These are phyloP conservation scores for Arctostaphylos glauca DNA, from an alignment of 148 eudicot genomes.

Conservation along the genomic window DNA sequence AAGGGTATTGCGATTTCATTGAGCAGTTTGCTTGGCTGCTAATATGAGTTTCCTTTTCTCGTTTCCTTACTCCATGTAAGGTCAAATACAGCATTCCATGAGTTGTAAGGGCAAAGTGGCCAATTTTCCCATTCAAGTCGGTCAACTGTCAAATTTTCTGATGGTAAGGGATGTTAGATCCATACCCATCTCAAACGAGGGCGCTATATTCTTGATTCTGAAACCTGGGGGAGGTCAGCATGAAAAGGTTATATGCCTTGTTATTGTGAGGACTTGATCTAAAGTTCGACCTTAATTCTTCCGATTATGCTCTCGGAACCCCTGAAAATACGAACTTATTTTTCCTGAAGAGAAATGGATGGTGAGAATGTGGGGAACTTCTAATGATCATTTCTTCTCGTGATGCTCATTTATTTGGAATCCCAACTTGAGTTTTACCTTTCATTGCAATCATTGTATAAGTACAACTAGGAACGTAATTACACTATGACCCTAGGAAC, in stretches of 20 bases:
- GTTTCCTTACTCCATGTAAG: not conserved
- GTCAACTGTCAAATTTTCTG: not conserved
- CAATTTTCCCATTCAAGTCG: not conserved
- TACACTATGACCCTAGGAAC: no score
- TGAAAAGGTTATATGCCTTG: not conserved
- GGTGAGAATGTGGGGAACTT: not conserved
- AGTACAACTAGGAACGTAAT: no score
- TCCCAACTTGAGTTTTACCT: no score
- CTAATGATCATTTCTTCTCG: not conserved
- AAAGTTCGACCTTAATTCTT: not conserved
- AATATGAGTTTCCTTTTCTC: not conserved
- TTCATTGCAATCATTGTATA: no score
- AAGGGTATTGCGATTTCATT: not conserved
- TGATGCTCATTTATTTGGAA: not conserved
- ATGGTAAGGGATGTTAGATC: not conserved
- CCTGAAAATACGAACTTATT: not conserved
- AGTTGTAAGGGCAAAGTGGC: not conserved
- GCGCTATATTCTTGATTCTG: not conserved
- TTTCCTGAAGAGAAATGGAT: not conserved
- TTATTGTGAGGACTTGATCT: not conserved
- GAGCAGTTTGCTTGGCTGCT: not conserved
- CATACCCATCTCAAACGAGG: not conserved
- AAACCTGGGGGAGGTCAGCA: not conserved
- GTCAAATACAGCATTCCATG: not conserved
- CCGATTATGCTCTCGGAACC: not conserved